Conservation (phyloP, 148 eudicot species). For the Vaccinium darrowii region DNA sequence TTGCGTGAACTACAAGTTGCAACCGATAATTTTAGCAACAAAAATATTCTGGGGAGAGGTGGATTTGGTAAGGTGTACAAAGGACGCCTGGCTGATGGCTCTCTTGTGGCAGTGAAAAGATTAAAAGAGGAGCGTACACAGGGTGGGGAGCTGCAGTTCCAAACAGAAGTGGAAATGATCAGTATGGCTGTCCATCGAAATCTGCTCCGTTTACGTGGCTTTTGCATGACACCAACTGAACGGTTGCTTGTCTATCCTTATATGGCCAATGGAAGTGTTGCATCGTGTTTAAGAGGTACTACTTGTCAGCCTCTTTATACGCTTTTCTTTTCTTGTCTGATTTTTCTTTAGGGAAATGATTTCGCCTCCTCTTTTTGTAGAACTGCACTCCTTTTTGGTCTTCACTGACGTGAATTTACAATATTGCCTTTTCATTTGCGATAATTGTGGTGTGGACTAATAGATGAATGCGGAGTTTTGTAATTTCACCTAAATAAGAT, state of each 20-base stretch:
- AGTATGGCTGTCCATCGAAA: slow-evolving; percentile 91
- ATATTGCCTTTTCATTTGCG: neutral
- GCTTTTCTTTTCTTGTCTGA: neutral
- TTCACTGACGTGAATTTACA: neutral
- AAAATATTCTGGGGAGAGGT: slow-evolving; percentile 72
- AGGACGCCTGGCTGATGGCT: slow-evolving; percentile 75
- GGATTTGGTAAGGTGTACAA: slow-evolving; percentile 91
- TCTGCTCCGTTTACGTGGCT: slow-evolving; percentile 72
- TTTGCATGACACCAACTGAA: slow-evolving; percentile 90
- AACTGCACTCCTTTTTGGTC: neutral
- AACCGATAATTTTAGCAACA: slow-evolving; percentile 65
- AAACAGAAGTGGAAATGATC: slow-evolving; percentile 82
- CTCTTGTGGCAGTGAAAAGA: slow-evolving; percentile 80
- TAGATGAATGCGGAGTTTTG: neutral
- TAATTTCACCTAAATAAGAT: neutral
- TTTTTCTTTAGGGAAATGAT: neutral
- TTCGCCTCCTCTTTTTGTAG: neutral
- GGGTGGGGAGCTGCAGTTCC: slow-evolving; percentile 83
- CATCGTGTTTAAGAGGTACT: slow-evolving; percentile 82
- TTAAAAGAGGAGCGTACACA: slow-evolving; percentile 78
- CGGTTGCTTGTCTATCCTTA: slow-evolving; percentile 76
- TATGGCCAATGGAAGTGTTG: slow-evolving; percentile 82
- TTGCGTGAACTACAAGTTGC: slow-evolving; percentile 82
- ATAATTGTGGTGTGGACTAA: neutral
- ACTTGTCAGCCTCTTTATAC: neutral